Conservation (phyloP, 345 rosid species). For the Eucalyptus cloeziana region DNA sequence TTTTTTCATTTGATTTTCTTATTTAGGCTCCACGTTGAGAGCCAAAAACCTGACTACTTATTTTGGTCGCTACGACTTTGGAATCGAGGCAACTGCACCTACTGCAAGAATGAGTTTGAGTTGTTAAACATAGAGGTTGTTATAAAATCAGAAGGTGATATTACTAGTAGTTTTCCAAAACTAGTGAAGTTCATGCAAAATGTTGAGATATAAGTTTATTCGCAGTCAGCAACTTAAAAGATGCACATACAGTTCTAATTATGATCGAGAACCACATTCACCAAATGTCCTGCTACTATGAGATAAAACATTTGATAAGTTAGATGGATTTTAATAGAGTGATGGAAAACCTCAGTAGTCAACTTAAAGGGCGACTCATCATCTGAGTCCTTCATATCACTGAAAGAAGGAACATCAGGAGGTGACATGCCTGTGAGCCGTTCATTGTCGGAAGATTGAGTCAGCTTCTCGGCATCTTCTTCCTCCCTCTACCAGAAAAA, state of each 20-base stretch:
- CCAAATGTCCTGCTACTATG: neutral
- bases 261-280: neutral
- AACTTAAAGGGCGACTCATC: conserved; percentile 21
- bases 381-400: conserved; percentile 67
- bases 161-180: neutral
- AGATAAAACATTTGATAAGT: neutral
- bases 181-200: neutral
- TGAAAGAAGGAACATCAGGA: conserved; percentile 64
- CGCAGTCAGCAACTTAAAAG: neutral
- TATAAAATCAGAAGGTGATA: neutral
- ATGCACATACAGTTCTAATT: neutral
- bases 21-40: no score
- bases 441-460: conserved; percentile 38
- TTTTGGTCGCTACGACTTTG: no score
- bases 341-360: conserved; percentile 6
- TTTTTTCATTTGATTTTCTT: no score
- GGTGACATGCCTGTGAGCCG: conserved; percentile 25
- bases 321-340: neutral
- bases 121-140: neutral
- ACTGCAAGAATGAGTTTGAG: neutral
- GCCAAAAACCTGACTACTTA: fast-evolving
- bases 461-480: conserved; percentile 29
- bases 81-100: neutral
- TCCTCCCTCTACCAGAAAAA: conserved; percentile 93
- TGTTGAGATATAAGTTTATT: neutral